These are phyloP conservation scores for Eimeria maxima DNA, from an alignment of 169 alveolate species.

Conservation along the genomic window DNA sequence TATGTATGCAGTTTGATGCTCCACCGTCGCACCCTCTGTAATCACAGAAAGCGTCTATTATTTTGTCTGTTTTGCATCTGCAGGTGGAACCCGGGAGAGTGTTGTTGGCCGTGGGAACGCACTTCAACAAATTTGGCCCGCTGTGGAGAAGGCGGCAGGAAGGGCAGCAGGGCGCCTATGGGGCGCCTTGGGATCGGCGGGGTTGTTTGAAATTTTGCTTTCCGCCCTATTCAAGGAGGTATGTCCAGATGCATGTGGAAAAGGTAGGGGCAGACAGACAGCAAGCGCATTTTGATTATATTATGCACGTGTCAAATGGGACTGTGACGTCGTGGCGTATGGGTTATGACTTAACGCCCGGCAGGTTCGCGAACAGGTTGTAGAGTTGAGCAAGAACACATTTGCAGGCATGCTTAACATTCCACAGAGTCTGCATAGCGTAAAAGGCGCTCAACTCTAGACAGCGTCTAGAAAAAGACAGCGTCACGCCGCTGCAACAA, in stretches of 20 bases:
- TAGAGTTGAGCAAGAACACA: not conserved
- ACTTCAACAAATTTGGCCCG: constrained; percentile 3
- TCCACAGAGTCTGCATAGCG: too few species aligned
- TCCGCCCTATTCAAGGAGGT: constrained; percentile 6
- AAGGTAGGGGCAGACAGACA: not conserved
- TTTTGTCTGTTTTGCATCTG: not conserved
- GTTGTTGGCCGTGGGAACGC: not conserved
- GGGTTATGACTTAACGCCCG: not conserved
- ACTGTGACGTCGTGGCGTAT: not conserved
- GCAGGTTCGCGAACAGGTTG: not conserved
- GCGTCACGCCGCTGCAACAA: too few species aligned
- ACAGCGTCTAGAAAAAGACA: too few species aligned
- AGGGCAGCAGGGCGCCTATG: constrained; percentile 30
- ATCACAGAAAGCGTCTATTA: not conserved
- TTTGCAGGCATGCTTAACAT: too few species aligned
- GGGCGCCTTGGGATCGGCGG: constrained; percentile 52
- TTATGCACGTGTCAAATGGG: not conserved
- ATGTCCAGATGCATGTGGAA: not conserved
- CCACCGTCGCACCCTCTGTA: not conserved
- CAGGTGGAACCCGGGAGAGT: constrained; percentile 58
- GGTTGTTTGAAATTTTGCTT: constrained; percentile 19
- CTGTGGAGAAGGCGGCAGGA: constrained; percentile 47
- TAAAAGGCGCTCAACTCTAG: too few species aligned
- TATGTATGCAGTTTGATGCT: not conserved
- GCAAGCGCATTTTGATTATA: not conserved